phyloP scores from a whole-genome alignment of 345 rosid genomes.

The Nasturtium officinale region DNA sequence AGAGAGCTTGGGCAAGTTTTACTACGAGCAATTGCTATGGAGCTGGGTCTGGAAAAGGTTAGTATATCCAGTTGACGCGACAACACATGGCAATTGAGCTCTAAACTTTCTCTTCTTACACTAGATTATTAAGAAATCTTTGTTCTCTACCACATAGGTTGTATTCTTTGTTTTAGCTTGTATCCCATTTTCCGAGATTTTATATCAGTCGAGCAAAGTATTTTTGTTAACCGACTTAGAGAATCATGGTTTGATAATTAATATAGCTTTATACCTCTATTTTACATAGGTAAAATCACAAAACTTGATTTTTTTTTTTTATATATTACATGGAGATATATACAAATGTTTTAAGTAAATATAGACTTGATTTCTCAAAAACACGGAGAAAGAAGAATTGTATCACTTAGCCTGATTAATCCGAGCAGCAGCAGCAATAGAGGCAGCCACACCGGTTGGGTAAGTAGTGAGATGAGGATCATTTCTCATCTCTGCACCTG shows the following conservation, averaged over 20 bases:
- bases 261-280: slow-evolving; percentile 1
- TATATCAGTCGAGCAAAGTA: neutral
- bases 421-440: slow-evolving; percentile 77
- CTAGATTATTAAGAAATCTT: slow-evolving; percentile 31
- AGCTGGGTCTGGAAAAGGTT: slow-evolving; percentile 67
- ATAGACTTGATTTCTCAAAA: neutral
- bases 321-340: slow-evolving; percentile 15
- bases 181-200: slow-evolving; percentile 7
- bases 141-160: slow-evolving; percentile 37
- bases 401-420: slow-evolving; percentile 56
- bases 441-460: slow-evolving; percentile 78
- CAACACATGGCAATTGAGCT: slow-evolving; percentile 16
- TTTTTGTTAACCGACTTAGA: slow-evolving; percentile 3
- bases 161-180: slow-evolving; percentile 31
- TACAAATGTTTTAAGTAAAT: neutral
- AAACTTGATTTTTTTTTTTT: no score
- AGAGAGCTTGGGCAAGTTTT: slow-evolving; percentile 77
- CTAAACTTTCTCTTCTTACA: neutral
- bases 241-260: slow-evolving; percentile 7
- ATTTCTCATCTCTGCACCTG: slow-evolving; percentile 81
- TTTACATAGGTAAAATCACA: neutral
- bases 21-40: slow-evolving; percentile 64
- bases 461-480: slow-evolving; percentile 70
- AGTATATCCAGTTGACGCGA: slow-evolving; percentile 39
- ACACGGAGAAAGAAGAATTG: slow-evolving; percentile 11